Evolutionary conservation across 2,329 filamentous ascomycete species (phyloP).

Genomic region (Botrytis deweyae): DNA sequence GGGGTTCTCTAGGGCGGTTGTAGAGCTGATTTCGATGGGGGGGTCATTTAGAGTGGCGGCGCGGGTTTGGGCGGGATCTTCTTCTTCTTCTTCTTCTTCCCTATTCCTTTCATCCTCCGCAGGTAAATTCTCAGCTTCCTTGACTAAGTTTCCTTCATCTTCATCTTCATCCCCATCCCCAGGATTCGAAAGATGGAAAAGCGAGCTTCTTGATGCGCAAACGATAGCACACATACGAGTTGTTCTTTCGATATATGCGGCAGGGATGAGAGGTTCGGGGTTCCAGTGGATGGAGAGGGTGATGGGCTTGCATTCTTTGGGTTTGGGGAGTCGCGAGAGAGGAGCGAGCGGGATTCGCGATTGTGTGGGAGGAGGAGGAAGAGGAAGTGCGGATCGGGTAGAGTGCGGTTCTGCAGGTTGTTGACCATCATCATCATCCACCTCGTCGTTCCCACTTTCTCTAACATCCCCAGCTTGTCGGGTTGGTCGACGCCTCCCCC

Average conservation of each 20-base stretch:
- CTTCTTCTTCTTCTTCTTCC: too few relatives aligned
- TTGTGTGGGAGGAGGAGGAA: neutral
- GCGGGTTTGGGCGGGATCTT: too few relatives aligned
- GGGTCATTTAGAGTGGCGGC: too few relatives aligned
- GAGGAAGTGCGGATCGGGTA: neutral
- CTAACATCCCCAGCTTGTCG: neutral
- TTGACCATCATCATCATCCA: fast-evolving
- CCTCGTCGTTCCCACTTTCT: neutral
- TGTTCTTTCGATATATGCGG: neutral
- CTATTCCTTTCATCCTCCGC: too few relatives aligned
- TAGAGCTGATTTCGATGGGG: too few relatives aligned
- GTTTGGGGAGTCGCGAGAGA: fast-evolving
- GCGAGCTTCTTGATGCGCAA: neutral
- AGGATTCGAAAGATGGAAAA: fast-evolving
- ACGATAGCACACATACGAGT: neutral
- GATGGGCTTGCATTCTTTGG: neutral
- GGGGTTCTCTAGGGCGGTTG: too few relatives aligned
- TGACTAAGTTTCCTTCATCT: fast-evolving
- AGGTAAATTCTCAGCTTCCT: neutral
- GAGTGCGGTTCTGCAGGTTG: neutral
- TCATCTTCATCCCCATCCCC: fast-evolving
- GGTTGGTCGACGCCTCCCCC: fast-evolving
- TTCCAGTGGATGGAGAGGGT: neutral
- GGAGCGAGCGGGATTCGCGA: neutral
- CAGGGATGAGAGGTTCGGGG: neutral